A percentile compares a stretch with the other conserved stretches of the same genome.
phyloP scores from a whole-genome alignment of 768 basidiomycete genomes.

The Leccinum pellstonianum region DNA sequence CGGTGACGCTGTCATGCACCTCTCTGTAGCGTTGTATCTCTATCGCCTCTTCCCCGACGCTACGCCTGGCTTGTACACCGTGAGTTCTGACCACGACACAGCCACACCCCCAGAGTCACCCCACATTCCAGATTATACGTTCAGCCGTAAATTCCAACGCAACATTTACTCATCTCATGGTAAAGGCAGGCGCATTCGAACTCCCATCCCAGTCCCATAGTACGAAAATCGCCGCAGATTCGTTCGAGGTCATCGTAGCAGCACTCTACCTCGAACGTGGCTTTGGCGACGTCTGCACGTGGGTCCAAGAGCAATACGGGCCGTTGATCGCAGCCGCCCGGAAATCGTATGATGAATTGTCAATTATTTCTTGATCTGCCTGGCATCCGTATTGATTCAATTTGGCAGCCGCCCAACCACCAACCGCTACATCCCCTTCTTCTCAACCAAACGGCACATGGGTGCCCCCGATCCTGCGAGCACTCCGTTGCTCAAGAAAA shows the following conservation, averaged over 20 bases:
- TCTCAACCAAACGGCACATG: constrained; percentile 17
- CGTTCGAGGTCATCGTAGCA: constrained; percentile 48
- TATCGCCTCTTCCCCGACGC: constrained; percentile 34
- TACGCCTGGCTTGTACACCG: constrained; percentile 37
- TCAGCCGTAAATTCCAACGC: constrained; percentile 34
- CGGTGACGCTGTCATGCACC: constrained; percentile 47
- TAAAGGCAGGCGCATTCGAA: constrained; percentile 31
- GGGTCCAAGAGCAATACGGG: constrained; percentile 39
- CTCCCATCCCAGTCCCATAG: constrained; percentile 20
- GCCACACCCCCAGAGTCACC: not conserved
- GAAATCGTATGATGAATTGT: constrained; percentile 30
- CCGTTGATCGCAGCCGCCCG: constrained; percentile 37
- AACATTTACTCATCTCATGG: constrained; percentile 39
- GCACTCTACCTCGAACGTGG: constrained; percentile 42
- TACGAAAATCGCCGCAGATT: constrained; percentile 44
- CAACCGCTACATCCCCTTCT: not conserved
- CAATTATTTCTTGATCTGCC: not conserved
- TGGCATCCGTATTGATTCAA: constrained; percentile 6
- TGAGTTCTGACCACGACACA: constrained; percentile 14
- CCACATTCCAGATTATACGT: constrained; percentile 21
- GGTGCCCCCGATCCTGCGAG: constrained; percentile 3
- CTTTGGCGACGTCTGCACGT: constrained; percentile 35
- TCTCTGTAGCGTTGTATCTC: constrained; percentile 40
- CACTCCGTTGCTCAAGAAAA: constrained; percentile 21
- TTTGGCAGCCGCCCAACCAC: constrained; percentile 14